Base-by-base conservation (phyloP, 768 basidiomycete species). In the Clavulina sp. region DNA sequence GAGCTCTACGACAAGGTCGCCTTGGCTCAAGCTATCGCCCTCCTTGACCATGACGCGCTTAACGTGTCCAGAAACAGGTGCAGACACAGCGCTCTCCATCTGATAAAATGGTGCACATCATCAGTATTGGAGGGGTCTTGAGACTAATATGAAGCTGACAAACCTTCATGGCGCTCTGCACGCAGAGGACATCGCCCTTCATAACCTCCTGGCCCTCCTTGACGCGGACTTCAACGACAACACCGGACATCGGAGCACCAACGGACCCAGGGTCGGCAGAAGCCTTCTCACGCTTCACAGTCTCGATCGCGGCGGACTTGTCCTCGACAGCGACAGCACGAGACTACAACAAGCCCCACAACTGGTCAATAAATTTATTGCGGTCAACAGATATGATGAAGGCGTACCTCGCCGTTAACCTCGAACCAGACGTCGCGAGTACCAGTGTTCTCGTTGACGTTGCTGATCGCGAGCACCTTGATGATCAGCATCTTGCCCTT, bases 391-490 rank as follows among this genome's bases (percentile, higher is more conserved):
- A n/a, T 23, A 7, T 23, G 18, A 9, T 5, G 2, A 21, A 49
- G 49, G 53, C 68, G 62, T 62, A 84, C 85, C 73, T 93, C 88
- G 67, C 91, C 91, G 60, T 93, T 93, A 54, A 93, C 84, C 72
- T 97, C 93, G 63, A 96, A 93, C 85, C 93, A 95, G 54, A 93
- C 88, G 64, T 97, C 92, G 60, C 93, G 80, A 61, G 87, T 84
- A 23, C 92, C 88, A 59, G 78, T 83, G 33, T 84, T 84, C 64
- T 89, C 81, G 49, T 93, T 82, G 50, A 97, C 84, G 53, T 89
- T 85, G 19, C 93, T 91, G 47, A 92, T 75, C 28, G 95, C 95
- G 76, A 99, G 83, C 60, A 97, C 74, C 59, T 89, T 84, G 64
- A 99, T 80, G 64, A 96, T 92, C 54, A 99, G 74, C 50, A 85